phyloP scores from a whole-genome alignment of 768 basidiomycete genomes.

The Termitomyces sp. region DNA sequence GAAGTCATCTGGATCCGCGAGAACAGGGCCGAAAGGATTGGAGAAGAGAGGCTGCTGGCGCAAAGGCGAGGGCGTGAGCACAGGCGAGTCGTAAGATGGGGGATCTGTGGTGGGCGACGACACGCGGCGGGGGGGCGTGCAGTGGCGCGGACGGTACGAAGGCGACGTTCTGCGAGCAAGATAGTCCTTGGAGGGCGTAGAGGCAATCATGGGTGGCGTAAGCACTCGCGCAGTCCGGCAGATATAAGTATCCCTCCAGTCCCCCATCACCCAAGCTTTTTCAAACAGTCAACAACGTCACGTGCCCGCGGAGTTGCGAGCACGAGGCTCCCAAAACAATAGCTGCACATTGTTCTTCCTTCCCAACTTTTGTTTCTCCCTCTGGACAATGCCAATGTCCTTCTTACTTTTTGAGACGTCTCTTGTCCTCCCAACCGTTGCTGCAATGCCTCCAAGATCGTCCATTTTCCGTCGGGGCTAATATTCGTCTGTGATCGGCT shows the following conservation, averaged over 20 bases:
- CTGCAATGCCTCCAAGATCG: background rate
- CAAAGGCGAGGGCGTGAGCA: conserved; percentile 63
- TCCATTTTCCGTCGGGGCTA: background rate
- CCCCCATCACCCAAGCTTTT: conserved; percentile 25
- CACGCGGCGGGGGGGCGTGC: conserved; percentile 27
- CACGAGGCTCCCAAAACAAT: conserved; percentile 7
- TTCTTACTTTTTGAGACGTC: background rate
- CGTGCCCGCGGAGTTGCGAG: conserved; percentile 31
- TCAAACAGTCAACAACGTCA: conserved; percentile 40
- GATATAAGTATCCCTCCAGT: background rate
- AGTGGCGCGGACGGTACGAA: conserved; percentile 22
- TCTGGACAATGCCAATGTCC: background rate
- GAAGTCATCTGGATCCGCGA: conserved; percentile 40
- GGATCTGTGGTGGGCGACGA: conserved; percentile 19
- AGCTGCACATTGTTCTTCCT: conserved; percentile 4
- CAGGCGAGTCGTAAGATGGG: conserved; percentile 45
- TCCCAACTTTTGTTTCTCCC: background rate
- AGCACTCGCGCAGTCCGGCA: conserved; percentile 7
- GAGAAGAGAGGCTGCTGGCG: conserved; percentile 39
- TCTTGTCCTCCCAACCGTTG: background rate
- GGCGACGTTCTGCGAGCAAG: conserved; percentile 19
- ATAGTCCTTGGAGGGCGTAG: conserved; percentile 36
- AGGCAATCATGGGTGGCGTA: conserved; percentile 34
- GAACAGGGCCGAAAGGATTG: conserved; percentile 17
- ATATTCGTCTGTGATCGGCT: background rate